Evolutionary conservation across 1,284 basidiomycete genomes (phyloP), one percentile per base, ranked within the genome.

Genomic region (Vanrija sp.): DNA sequence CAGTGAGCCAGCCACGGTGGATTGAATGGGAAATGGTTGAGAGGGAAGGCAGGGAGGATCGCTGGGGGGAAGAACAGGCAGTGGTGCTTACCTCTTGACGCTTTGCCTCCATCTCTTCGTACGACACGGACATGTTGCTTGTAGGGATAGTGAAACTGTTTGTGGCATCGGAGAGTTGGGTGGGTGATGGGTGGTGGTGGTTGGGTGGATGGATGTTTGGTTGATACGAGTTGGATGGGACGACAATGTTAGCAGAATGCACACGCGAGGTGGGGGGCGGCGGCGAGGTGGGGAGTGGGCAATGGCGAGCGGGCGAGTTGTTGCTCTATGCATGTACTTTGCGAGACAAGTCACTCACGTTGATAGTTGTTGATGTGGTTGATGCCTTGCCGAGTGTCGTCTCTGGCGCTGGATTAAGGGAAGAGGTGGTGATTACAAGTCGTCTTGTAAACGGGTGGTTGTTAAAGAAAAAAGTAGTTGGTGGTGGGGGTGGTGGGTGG

Each of bases 61-160:
- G 31, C 31, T 31, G 31, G 31, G 31, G 27, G 23, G 12, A 4
- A n/a, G 31, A 31, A 31, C 15, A 14, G 31, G 31, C 4, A 9
- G 6, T 31, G 8, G 31, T 31, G 66, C 71, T 58, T 48, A 75
- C 73, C 57, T 69, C 66, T 45, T 67, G 64, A 48, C 73, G 65
- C 64, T 72, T 74, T 47, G 58, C 60, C 60, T 75, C 73, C 68
- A 75, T 73, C 56, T 75, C 73, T 49, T 71, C 68, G 53, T 58
- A 69, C 5, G 69, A 62, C 36, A 55, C 56, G n/a, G 63, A 58
- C 65, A 67, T 66, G 49, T 41, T 59, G 59, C 20, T 15, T 12
- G 31, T 20, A 15, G 31, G 42, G 27, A 31, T 31, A 14, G 31
- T 31, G 31, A 31, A 31, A 9, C 31, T 27, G 37, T 20, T 42